Evolutionary conservation across 768 basidiomycete genomes (phyloP).

Genomic region (Naganishia friedmannii): DNA sequence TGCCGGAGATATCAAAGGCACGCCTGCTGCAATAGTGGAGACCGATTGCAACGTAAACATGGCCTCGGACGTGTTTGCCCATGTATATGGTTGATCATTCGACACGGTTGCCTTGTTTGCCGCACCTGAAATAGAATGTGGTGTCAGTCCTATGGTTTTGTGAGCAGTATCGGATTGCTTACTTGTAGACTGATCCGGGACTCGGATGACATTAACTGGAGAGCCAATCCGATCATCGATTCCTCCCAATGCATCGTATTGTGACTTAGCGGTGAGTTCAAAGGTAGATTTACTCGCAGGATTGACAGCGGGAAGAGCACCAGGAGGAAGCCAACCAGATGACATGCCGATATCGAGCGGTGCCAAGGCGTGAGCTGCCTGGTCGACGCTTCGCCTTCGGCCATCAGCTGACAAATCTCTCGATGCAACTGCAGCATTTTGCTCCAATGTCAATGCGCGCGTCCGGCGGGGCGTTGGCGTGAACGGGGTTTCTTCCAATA

Average conservation of each 20-base stretch:
- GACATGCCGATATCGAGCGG: background rate
- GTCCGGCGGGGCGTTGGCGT: background rate
- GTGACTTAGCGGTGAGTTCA: constrained; percentile 15
- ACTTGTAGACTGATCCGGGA: background rate
- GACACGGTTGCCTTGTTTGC: background rate
- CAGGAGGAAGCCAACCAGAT: constrained; percentile 15
- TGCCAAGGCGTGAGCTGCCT: background rate
- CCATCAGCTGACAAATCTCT: background rate
- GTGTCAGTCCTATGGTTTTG: background rate
- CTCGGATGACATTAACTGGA: constrained; percentile 14
- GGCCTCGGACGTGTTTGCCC: constrained; percentile 7
- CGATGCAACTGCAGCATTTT: background rate
- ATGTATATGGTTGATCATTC: background rate
- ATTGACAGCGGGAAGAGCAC: constrained; percentile 22
- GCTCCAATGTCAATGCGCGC: constrained; percentile 15
- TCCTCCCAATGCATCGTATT: constrained; percentile 19
- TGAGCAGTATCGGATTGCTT: background rate
- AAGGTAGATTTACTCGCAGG: constrained; percentile 3
- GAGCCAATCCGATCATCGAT: constrained; percentile 9
- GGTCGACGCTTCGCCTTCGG: constrained; percentile 12
- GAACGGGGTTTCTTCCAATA: background rate
- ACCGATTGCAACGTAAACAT: constrained; percentile 20
- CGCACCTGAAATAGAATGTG: background rate
- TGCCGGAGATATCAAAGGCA: constrained; percentile 39
- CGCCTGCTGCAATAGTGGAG: constrained; percentile 13